A percentile compares a stretch with the other conserved stretches of the same genome.
These are phyloP conservation scores for Podaxis mareebaensis DNA, from an alignment of 768 basidiomycete species.

Conservation along the genomic window DNA sequence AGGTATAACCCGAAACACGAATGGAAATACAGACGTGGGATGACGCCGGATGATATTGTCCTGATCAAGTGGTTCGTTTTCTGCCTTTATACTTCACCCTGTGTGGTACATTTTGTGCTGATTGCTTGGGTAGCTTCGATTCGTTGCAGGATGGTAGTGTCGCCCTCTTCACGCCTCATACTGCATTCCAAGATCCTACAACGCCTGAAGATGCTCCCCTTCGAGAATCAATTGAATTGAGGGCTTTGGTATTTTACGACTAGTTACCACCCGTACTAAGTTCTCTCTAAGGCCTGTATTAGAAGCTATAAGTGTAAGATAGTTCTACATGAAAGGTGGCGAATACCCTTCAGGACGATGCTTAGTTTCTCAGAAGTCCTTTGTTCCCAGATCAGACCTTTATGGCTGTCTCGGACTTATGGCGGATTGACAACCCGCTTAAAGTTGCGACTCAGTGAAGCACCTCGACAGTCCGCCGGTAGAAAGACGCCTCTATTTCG, in stretches of 20 bases:
- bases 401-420: too few species aligned
- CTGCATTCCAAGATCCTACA: constrained; percentile 56
- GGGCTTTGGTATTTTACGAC: constrained; percentile 67
- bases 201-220: constrained; percentile 50
- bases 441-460: too few species aligned
- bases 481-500: too few species aligned
- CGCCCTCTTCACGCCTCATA: constrained; percentile 61
- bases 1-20: constrained; percentile 45
- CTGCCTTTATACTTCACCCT: constrained; percentile 5
- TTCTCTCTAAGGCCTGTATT: not conserved
- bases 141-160: constrained; percentile 45
- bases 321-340: too few species aligned
- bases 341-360: too few species aligned
- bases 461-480: too few species aligned
- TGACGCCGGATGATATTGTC: constrained; percentile 49
- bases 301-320: too few species aligned
- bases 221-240: constrained; percentile 61
- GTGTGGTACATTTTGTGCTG: not conserved
- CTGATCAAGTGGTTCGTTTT: constrained; percentile 53
- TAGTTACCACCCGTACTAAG: constrained; percentile 11
- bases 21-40: constrained; percentile 52
- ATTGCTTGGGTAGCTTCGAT: constrained; percentile 23
- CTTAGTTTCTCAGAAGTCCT: too few species aligned
- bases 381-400: too few species aligned
- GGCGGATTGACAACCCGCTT: too few species aligned